Base-by-base conservation (phyloP, 2,329 filamentous ascomycete genomes). In the Penicillium psychrosexuale region DNA sequence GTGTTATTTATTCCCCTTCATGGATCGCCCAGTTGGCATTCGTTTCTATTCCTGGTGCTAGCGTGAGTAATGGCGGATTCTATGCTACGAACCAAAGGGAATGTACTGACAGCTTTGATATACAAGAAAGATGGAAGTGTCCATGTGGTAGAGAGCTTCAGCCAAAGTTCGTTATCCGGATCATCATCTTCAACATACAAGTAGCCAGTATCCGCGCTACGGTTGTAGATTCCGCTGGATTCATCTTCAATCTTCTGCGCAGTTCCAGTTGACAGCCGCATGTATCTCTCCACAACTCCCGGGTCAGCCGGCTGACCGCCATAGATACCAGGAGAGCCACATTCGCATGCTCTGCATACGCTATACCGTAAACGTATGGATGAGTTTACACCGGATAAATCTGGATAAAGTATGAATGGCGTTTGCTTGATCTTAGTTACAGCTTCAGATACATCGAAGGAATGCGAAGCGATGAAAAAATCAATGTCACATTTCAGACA, bases 251-350 rank as follows among this genome's bases (percentile, higher is more conserved):
- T 17, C 45, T 47, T 47, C 33, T 47, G 45, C 3, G 45, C 45
- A 28, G 45, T 37, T 19, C 37, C 31, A 47, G 9, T 12, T 39
- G 48, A 52, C 12, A 56, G 48, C 53, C 53, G 52, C 43, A 56
- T 52, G 44, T 56, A 19, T 52, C 37, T 52, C 53, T 56, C 48
- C 48, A 56, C 53, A 13, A 15, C 15, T 52, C 43, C 53, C 31
- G 48, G 6, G 19, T 39, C 33, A 1, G 38, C 47, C 8, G 31
- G 48, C n/a, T 19, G 24, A 19, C 53, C 48, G 5, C 53, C 48
- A 52, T 47, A 56, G 30, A 28, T 56, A 52, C 53, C 38, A 19
- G 11, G 48, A 46, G 46, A 34, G 15, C 27, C 47, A 15, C 33
- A 36, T 54, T 54, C 52, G 33, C 19, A 19, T 19, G 19, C 19